Evolutionary conservation across 805 yeast species (phyloP).

Genomic region (Ogataea saltuana): DNA sequence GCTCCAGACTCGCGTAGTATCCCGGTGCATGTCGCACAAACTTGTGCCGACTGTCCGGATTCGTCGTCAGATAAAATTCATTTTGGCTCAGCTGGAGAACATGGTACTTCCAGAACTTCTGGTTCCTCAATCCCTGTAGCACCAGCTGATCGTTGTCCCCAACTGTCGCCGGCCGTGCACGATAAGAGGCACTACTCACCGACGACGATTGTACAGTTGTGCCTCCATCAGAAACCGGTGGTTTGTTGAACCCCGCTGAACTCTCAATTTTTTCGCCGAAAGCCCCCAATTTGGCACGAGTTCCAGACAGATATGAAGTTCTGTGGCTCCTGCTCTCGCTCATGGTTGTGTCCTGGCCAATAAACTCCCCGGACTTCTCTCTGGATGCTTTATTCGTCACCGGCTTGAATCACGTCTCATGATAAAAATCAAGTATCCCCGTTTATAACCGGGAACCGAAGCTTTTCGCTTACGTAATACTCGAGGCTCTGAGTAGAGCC

Average conservation of each 20-base stretch:
- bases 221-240: constrained; percentile 6
- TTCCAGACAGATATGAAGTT: constrained; percentile 4
- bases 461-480: too few relatives aligned
- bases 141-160: constrained; percentile 1
- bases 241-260: neutral
- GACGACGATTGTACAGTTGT: constrained; percentile 3
- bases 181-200: neutral
- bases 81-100: constrained; percentile 49
- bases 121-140: constrained; percentile 8
- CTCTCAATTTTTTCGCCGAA: constrained; percentile 1
- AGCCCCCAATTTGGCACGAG: constrained; percentile 2
- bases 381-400: too few relatives aligned
- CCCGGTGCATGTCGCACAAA: constrained; percentile 65
- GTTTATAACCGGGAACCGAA: too few relatives aligned
- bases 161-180: neutral
- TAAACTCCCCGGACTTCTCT: too few relatives aligned
- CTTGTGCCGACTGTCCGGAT: constrained; percentile 61
- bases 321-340: neutral
- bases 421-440: too few relatives aligned
- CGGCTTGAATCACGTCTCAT: too few relatives aligned
- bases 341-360: too few relatives aligned
- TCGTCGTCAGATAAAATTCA: constrained; percentile 63
- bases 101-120: constrained; percentile 63
- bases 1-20: constrained; percentile 48
- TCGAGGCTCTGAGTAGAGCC: too few relatives aligned